Evolutionary conservation across 2,329 filamentous ascomycete species (phyloP).

Genomic region (Diplocarpon mali): DNA sequence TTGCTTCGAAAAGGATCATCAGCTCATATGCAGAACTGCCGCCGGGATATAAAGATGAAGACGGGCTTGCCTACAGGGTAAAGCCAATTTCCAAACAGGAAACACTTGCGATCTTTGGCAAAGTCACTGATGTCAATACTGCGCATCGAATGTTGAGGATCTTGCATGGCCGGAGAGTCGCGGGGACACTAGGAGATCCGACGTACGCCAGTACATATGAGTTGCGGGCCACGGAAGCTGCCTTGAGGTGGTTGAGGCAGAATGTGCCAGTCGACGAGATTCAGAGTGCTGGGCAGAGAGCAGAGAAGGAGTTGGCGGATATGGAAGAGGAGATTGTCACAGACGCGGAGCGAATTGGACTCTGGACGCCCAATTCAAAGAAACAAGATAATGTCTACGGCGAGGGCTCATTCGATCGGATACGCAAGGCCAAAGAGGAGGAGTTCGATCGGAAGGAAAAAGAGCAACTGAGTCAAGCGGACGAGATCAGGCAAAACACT

Average conservation of each 20-base stretch:
- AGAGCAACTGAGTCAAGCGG: conserved; percentile 31
- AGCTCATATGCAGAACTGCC: conserved; percentile 49
- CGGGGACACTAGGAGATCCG: conserved; percentile 52
- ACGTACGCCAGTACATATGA: conserved; percentile 27
- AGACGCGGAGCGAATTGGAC: conserved; percentile 22
- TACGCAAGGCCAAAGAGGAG: conserved; percentile 41
- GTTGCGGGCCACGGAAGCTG: conserved; percentile 32
- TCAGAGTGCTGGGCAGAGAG: conserved; percentile 47
- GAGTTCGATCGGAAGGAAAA: conserved; percentile 33
- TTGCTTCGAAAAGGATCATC: conserved; percentile 27
- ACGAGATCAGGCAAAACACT: conserved; percentile 25
- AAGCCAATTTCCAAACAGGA: conserved; percentile 39
- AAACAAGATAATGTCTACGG: conserved; percentile 41
- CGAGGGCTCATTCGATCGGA: conserved; percentile 42
- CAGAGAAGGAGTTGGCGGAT: conserved; percentile 48
- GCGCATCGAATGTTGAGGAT: conserved; percentile 47
- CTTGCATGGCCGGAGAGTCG: conserved; percentile 51
- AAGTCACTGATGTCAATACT: conserved; percentile 31
- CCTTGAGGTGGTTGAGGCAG: conserved; percentile 43
- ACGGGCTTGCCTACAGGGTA: conserved; percentile 42
- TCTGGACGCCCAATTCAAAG: conserved; percentile 23
- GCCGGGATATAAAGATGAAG: conserved; percentile 41
- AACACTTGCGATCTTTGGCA: conserved; percentile 39
- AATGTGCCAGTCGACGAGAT: conserved; percentile 48
- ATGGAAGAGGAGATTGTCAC: conserved; percentile 33